These are phyloP conservation scores for Osmanthus fragrans DNA, from an alignment of 257 asterid genomes.

Conservation along the genomic window DNA sequence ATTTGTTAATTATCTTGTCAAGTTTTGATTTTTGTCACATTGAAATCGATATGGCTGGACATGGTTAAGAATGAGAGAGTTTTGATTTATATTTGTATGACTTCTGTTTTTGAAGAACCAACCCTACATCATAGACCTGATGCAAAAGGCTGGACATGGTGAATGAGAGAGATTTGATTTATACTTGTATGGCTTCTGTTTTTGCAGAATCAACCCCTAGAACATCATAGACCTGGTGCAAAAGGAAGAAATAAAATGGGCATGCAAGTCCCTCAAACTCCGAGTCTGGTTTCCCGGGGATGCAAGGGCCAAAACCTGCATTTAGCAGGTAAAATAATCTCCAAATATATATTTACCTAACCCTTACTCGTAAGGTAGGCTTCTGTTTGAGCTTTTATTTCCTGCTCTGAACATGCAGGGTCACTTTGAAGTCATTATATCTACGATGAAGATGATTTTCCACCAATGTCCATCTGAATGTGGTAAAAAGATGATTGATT, in stretches of 20 bases:
- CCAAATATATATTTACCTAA: background rate
- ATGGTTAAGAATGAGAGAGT: background rate
- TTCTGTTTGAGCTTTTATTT: slow-evolving; percentile 30
- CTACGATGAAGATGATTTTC: slow-evolving; percentile 78
- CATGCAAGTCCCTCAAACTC: slow-evolving; percentile 21
- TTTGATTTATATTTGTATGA: background rate
- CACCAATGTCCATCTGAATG: slow-evolving; percentile 59
- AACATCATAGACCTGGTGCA: slow-evolving; percentile 36
- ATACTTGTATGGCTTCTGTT: background rate
- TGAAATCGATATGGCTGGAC: background rate
- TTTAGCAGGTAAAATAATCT: slow-evolving; percentile 41
- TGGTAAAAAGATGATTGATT: slow-evolving; percentile 1
- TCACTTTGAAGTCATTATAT: slow-evolving; percentile 53
- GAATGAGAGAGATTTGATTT: background rate
- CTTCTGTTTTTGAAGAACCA: slow-evolving; percentile 40
- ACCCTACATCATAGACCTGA: slow-evolving; percentile 39
- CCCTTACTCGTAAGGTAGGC: slow-evolving; percentile 28
- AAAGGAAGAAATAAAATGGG: slow-evolving; percentile 44
- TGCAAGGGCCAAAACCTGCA: slow-evolving; percentile 34
- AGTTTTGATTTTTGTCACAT: background rate
- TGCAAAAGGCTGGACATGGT: slow-evolving; percentile 31
- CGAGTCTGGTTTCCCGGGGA: slow-evolving; percentile 19
- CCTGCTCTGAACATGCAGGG: slow-evolving; percentile 54
- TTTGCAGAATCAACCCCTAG: slow-evolving; percentile 51
- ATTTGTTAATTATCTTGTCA: background rate